A percentile compares a stretch with the other conserved stretches of the same genome.
Evolutionary conservation across 192 early-diverging fungal species (phyloP).

Genomic region (Allomyces javanicus): DNA sequence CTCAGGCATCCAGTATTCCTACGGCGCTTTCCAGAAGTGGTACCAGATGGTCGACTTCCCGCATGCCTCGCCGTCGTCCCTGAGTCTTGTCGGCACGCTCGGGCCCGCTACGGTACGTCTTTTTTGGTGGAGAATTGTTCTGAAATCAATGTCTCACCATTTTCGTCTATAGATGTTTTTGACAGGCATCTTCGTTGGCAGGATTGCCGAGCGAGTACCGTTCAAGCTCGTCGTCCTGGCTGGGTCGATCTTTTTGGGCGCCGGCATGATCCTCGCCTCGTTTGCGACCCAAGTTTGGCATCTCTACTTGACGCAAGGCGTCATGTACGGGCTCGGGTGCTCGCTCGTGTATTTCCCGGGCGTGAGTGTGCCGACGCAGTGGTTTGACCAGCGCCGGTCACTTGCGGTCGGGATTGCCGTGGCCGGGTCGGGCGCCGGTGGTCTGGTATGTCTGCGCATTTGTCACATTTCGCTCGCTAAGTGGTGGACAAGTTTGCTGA

Average conservation of each 20-base stretch:
- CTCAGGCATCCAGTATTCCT: conserved; percentile 8
- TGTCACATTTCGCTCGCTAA: no score
- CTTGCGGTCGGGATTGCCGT: conserved; percentile 29
- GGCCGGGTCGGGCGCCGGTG: not conserved
- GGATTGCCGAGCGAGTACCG: conserved; percentile 12
- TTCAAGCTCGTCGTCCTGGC: conserved; percentile 6
- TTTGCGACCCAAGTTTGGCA: conserved; percentile 45
- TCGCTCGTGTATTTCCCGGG: conserved; percentile 35
- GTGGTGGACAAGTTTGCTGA: no score
- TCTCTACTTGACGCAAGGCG: conserved; percentile 39
- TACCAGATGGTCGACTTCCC: conserved; percentile 3
- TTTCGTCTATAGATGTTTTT: not conserved
- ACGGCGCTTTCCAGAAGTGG: conserved; percentile 10
- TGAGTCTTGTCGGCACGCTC: conserved; percentile 1
- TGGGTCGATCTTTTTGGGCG: conserved; percentile 13
- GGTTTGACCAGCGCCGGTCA: conserved; percentile 33
- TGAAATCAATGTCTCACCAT: no score
- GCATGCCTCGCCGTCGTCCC: not conserved
- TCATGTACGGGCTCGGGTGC: conserved; percentile 37
- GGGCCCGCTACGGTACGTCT: conserved; percentile 1
- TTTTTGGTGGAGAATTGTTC: no score
- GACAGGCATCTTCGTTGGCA: not conserved
- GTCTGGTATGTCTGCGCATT: not conserved
- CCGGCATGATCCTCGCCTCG: conserved; percentile 35
- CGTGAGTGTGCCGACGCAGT: conserved; percentile 37